Evolutionary conservation across 2,329 filamentous ascomycete species (phyloP).

Genomic region (Fusarium euwallaceae): DNA sequence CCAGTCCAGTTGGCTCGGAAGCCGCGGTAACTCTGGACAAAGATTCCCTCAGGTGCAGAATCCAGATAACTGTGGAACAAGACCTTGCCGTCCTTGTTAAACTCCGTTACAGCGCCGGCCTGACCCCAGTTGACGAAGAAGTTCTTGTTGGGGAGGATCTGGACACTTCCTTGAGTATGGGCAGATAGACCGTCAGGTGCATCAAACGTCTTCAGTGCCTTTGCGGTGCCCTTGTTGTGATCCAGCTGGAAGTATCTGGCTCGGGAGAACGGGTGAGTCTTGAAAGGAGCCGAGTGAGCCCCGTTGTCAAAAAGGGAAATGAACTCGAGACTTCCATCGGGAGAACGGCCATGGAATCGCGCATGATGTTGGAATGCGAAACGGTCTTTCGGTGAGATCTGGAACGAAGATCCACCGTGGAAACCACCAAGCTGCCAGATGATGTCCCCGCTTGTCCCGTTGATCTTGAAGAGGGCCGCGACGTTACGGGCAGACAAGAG

Average conservation of each 20-base stretch:
- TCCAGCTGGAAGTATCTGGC: conserved; percentile 63
- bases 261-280: conserved; percentile 37
- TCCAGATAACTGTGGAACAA: conserved; percentile 67
- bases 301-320: conserved; percentile 68
- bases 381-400: conserved; percentile 49
- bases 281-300: not conserved
- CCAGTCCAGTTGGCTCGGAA: conserved; percentile 68
- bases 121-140: conserved; percentile 71
- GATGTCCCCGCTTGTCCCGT: conserved; percentile 61
- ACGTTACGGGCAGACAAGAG: conserved; percentile 44
- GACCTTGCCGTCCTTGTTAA: conserved; percentile 58
- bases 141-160: conserved; percentile 66
- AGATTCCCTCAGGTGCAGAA: conserved; percentile 29
- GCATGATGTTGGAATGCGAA: conserved; percentile 68
- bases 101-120: conserved; percentile 62
- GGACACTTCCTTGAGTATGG: conserved; percentile 63
- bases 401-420: conserved; percentile 44
- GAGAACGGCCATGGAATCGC: conserved; percentile 52
- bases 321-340: conserved; percentile 57
- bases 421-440: conserved; percentile 66
- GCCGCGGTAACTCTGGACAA: conserved; percentile 66
- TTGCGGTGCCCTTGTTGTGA: conserved; percentile 58
- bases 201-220: conserved; percentile 60
- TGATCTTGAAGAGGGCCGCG: conserved; percentile 42
- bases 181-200: conserved; percentile 63